Evolutionary conservation across 2,329 filamentous ascomycete genomes (phyloP), one percentile per base, ranked within the genome.

Genomic region (Chalara sp.): DNA sequence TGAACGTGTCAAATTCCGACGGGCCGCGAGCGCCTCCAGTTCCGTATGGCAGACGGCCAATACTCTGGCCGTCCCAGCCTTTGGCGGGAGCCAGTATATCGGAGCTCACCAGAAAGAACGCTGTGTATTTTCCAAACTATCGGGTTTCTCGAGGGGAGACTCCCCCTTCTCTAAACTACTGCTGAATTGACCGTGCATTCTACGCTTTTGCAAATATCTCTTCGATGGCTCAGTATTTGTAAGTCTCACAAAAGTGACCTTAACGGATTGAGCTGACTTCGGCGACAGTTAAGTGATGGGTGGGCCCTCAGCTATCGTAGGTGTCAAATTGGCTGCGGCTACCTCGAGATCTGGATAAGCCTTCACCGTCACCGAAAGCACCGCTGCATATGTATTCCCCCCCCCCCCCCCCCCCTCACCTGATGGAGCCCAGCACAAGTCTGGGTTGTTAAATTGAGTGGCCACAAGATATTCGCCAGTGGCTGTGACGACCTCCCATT

Each of bases 101-200:
- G 21, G 21, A 21, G 21, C 2, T 21, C 21, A 21, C 21, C 21
- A 3, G 21, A 21, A 21, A 21, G 21, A 93, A 93, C 67, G 87
- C 84, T 28, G 85, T 89, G 13, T 93, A 92, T 70, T 93, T 89
- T 67, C 86, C 87, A n/a, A 92, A 89, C 68, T 83, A 81, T 68
- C 76, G 78, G 52, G 80, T 89, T 58, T 89, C 90, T 68, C 76
- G 78, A 51, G 79, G 84, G 56, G 81, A 88, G 61, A 86, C 86
- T 12, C 88, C 45, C 5, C 8, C 45, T 39, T 47, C 45, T 3
- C 21, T 47, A 32, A 39, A 47, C 32, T 47, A 47, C 12, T 7
- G 21, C 10, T 47, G 32, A n/a, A 47, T 47, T 32, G 37, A 32
- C 32, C 45, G 37, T 39, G 45, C 37, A n/a, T 47, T 47, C 13